Evolutionary conservation across 1,139 yeast genomes (phyloP).

Genomic region (Suhomyces ambrosiae): DNA sequence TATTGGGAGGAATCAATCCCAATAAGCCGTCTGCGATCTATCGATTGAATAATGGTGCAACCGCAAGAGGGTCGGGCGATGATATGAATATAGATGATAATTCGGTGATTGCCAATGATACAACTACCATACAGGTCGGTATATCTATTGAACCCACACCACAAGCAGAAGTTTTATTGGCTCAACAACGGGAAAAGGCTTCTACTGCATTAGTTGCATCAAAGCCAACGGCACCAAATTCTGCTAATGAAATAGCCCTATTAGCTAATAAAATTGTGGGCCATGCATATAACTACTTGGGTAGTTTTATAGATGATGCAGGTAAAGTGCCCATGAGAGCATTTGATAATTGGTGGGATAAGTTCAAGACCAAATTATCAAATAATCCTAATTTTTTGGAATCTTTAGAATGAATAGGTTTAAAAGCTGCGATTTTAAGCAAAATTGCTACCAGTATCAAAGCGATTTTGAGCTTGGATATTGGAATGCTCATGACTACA

Average conservation of each 20-base stretch:
- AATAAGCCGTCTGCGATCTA: constrained; percentile 90
- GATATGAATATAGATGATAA: constrained; percentile 22
- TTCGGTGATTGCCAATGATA: constrained; percentile 20
- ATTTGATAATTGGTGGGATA: constrained; percentile 96
- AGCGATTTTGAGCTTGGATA: too few species aligned
- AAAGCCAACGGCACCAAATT: constrained; percentile 14
- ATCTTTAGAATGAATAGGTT: constrained; percentile 18
- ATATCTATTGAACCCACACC: constrained; percentile 80
- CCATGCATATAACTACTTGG: constrained; percentile 86
- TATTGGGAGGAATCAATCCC: constrained; percentile 75
- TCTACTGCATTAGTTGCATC: constrained; percentile 12
- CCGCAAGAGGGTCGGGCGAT: constrained; percentile 40
- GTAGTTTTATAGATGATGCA: constrained; percentile 75
- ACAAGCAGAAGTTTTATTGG: constrained; percentile 57
- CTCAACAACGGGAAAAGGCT: constrained; percentile 34
- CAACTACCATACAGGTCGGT: constrained; percentile 63
- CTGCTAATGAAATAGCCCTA: constrained; percentile 41
- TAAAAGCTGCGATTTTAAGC: too few species aligned
- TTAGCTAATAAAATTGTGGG: constrained; percentile 86
- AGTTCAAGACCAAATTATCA: constrained; percentile 71
- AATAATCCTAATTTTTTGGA: constrained; percentile 85
- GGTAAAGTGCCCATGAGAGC: constrained; percentile 87
- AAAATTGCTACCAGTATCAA: too few species aligned
- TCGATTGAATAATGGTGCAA: constrained; percentile 58
- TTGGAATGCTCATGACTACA: too few species aligned